Evolutionary conservation across 2,329 filamentous ascomycete species (phyloP).

Genomic region (Cadophora sp.): DNA sequence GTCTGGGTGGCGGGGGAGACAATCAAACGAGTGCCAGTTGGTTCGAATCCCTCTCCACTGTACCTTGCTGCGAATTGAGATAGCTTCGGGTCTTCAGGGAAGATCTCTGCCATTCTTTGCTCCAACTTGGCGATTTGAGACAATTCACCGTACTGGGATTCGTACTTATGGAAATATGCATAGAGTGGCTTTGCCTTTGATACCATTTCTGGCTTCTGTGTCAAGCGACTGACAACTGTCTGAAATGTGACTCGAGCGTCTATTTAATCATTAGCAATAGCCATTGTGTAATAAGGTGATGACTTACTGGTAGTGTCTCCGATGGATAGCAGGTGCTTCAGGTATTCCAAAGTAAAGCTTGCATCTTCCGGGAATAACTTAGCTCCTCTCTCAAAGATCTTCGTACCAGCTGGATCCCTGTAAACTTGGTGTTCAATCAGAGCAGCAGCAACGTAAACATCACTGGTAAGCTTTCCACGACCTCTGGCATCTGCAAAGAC

Average conservation of each 20-base stretch:
- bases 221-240: conserved; percentile 84
- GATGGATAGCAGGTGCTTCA: conserved; percentile 91
- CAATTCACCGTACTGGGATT: conserved; percentile 92
- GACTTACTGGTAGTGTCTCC: conserved; percentile 91
- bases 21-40: conserved; percentile 80
- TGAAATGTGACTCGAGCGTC: conserved; percentile 97
- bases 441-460: conserved; percentile 93
- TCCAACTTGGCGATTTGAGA: conserved; percentile 91
- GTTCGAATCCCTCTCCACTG: conserved; percentile 77
- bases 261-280: conserved; percentile 47
- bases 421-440: conserved; percentile 96
- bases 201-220: conserved; percentile 75
- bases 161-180: conserved; percentile 92
- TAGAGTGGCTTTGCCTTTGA: conserved; percentile 85
- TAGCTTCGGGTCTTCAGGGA: conserved; percentile 83
- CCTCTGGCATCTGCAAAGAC: conserved; percentile 90
- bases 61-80: conserved; percentile 79
- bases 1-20: conserved; percentile 83
- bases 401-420: conserved; percentile 88
- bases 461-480: conserved; percentile 86
- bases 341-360: conserved; percentile 90
- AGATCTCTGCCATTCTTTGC: conserved; percentile 91
- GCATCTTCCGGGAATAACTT: conserved; percentile 95
- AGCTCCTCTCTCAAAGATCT: conserved; percentile 94
- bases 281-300: neutral